These are phyloP conservation scores for Berberis vulgaris DNA, from an alignment of 164 flowering plant species.

Conservation along the genomic window DNA sequence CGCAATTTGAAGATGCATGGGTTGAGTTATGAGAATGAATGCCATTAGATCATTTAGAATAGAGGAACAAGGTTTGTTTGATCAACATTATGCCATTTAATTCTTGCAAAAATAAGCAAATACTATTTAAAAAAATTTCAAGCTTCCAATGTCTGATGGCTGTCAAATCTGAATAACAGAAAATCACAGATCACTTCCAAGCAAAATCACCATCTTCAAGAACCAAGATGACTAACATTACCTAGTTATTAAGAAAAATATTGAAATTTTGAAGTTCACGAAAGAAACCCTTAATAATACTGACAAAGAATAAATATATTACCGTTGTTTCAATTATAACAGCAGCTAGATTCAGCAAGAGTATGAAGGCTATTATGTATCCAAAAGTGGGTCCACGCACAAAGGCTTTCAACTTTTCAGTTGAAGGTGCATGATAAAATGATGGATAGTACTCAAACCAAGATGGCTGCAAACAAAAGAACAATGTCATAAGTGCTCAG, in stretches of 20 bases:
- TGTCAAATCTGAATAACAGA: neutral
- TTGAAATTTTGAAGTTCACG: neutral
- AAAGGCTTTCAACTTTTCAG: constrained; percentile 62
- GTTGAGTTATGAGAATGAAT: too few species aligned
- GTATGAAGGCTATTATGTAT: constrained; percentile 53
- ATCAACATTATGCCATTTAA: neutral
- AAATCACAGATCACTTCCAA: neutral
- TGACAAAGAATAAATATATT: constrained; percentile 11
- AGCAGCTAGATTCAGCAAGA: constrained; percentile 64
- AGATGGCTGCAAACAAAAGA: constrained; percentile 56
- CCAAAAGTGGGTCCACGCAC: constrained; percentile 67
- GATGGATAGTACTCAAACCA: constrained; percentile 50
- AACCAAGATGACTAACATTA: neutral
- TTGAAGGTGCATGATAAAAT: constrained; percentile 51
- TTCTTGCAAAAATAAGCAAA: too few species aligned
- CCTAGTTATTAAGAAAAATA: neutral
- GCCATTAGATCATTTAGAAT: too few species aligned
- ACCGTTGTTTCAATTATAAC: constrained; percentile 95
- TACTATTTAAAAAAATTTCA: too few species aligned
- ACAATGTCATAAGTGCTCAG: neutral
- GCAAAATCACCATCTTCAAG: neutral
- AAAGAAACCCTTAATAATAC: neutral
- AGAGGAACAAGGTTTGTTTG: too few species aligned
- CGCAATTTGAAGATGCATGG: too few species aligned
- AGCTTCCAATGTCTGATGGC: neutral